phyloP scores from a whole-genome alignment of 768 basidiomycete species.

The Collybiopsis confluens region DNA sequence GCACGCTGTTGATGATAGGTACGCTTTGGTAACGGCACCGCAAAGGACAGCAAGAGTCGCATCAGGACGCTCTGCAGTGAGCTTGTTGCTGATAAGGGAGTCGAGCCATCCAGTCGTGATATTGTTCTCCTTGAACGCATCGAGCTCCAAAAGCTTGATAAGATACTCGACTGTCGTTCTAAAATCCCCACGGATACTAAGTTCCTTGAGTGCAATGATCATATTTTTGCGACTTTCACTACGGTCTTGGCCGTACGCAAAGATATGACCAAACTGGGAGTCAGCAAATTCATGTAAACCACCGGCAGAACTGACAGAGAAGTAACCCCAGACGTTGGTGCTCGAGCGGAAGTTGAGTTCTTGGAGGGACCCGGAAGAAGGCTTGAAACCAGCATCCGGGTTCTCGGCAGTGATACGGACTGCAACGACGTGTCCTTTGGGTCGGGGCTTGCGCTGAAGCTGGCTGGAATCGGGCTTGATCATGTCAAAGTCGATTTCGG shows the following conservation, averaged over 20 bases:
- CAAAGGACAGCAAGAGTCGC: constrained; percentile 90
- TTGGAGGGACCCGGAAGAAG: constrained; percentile 93
- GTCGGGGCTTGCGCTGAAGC: constrained; percentile 90
- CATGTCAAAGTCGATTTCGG: constrained; percentile 97
- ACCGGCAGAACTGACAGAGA: constrained; percentile 93
- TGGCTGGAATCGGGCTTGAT: constrained; percentile 80
- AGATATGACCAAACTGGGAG: constrained; percentile 99
- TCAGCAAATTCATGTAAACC: constrained; percentile 99
- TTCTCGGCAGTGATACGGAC: constrained; percentile 99
- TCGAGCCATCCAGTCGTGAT: constrained; percentile 99
- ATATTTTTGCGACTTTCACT: constrained; percentile 96
- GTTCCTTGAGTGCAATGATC: constrained; percentile 97
- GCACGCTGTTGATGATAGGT: constrained; percentile 85
- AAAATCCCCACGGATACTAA: constrained; percentile 98
- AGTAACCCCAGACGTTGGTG: constrained; percentile 99
- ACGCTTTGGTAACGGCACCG: constrained; percentile 93
- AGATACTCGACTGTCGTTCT: constrained; percentile 98
- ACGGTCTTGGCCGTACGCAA: constrained; percentile 97
- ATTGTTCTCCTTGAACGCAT: constrained; percentile 95
- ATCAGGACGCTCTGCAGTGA: constrained; percentile 97
- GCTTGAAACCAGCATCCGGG: constrained; percentile 99
- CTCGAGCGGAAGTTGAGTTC: constrained; percentile 99
- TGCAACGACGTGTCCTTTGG: constrained; percentile 98
- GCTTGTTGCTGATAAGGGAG: constrained; percentile 91
- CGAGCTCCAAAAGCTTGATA: constrained; percentile 94